Evolutionary conservation across 179 eudicot genomes (phyloP).

Genomic region (Beta macrorhiza): DNA sequence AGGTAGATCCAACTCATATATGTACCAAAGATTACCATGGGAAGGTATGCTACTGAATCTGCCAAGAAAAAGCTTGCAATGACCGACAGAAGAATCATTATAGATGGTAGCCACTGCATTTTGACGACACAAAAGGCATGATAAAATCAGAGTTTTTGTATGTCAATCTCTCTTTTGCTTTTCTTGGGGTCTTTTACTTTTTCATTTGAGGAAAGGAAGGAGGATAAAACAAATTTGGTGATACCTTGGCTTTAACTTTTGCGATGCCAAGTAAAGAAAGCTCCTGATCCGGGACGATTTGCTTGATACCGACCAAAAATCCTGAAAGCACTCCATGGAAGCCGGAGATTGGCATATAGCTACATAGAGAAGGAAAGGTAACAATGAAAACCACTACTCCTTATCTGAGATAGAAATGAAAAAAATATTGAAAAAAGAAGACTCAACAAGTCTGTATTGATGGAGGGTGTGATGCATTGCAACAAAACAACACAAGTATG

Average conservation of each 20-base stretch:
- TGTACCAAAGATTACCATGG: conserved; percentile 76
- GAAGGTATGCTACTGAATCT: conserved; percentile 76
- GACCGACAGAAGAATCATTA: conserved; percentile 55
- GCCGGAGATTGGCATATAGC: conserved; percentile 90
- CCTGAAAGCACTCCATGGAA: conserved; percentile 90
- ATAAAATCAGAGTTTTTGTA: not conserved
- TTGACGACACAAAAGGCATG: conserved; percentile 12
- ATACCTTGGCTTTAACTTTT: conserved; percentile 82
- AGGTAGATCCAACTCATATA: conserved; percentile 95
- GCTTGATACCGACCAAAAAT: conserved; percentile 91
- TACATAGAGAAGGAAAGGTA: conserved; percentile 30
- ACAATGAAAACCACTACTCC: conserved; percentile 10
- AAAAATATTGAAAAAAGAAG: not conserved
- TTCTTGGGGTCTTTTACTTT: not conserved
- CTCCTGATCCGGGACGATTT: conserved; percentile 93
- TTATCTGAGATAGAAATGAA: not conserved
- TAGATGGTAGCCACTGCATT: conserved; percentile 96
- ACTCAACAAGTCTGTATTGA: not conserved
- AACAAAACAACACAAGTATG: not conserved
- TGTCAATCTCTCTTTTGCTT: not conserved
- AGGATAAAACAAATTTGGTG: not conserved
- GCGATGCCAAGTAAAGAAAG: conserved; percentile 44
- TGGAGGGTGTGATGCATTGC: not conserved
- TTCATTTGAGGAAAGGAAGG: not conserved
- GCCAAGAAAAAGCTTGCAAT: conserved; percentile 60